phyloP scores from a whole-genome alignment of 129 eudicot genomes.

The Lonicera japonica region DNA sequence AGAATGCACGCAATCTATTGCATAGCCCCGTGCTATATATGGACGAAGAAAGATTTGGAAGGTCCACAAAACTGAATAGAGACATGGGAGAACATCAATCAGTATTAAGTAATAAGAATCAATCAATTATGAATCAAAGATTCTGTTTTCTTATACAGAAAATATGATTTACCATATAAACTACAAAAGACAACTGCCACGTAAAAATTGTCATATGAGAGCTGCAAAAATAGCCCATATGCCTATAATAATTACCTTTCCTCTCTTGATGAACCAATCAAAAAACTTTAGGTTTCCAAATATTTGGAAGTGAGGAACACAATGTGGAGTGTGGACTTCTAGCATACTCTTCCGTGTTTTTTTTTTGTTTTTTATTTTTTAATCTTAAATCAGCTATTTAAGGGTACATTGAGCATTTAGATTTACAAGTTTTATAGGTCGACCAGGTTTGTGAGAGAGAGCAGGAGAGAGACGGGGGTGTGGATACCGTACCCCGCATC shows the following conservation, averaged over 20 bases:
- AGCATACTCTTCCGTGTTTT: neutral
- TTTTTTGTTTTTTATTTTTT: too few species aligned
- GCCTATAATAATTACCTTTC: neutral
- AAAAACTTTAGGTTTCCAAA: too few species aligned
- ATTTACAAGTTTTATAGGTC: neutral
- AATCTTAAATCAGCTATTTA: neutral
- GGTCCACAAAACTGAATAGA: conserved; percentile 73
- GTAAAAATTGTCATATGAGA: neutral
- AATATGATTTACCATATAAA: neutral
- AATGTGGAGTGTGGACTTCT: neutral
- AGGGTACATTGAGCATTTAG: neutral
- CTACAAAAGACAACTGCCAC: neutral
- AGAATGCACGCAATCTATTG: conserved; percentile 58
- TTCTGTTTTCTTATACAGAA: neutral
- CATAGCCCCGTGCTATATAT: conserved; percentile 66
- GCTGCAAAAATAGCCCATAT: neutral
- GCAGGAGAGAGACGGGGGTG: neutral
- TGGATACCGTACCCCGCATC: too few species aligned
- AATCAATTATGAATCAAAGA: neutral
- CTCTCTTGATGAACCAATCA: neutral
- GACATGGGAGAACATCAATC: too few species aligned
- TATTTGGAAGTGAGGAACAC: neutral
- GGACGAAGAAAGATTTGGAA: conserved; percentile 66
- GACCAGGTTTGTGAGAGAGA: neutral
- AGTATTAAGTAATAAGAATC: neutral